Evolutionary conservation across 2,329 filamentous ascomycete species (phyloP).

Genomic region (Bipolaris sorokiniana): DNA sequence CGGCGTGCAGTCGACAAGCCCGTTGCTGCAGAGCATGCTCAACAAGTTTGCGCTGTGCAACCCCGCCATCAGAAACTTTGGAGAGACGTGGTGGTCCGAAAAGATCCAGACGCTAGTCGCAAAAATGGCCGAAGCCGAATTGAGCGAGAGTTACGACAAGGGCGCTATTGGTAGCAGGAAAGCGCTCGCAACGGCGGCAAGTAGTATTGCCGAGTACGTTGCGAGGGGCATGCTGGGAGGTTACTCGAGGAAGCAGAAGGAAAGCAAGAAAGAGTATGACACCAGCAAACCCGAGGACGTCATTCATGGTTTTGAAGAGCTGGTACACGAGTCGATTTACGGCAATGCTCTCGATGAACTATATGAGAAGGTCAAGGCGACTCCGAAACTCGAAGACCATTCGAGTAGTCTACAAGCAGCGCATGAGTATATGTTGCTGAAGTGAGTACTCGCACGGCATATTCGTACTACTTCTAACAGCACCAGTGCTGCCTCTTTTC

Average conservation of each 20-base stretch:
- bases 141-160: slow-evolving; percentile 85
- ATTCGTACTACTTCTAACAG: neutral
- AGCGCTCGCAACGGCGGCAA: slow-evolving; percentile 74
- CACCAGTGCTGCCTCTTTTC: slow-evolving; percentile 70
- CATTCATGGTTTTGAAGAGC: slow-evolving; percentile 68
- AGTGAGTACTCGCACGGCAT: slow-evolving; percentile 58
- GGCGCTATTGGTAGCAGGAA: slow-evolving; percentile 75
- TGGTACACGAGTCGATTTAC: slow-evolving; percentile 70
- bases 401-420: slow-evolving; percentile 67
- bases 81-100: slow-evolving; percentile 52
- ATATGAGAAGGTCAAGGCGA: slow-evolving; percentile 65
- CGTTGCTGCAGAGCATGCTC: slow-evolving; percentile 72
- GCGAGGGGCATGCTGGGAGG: slow-evolving; percentile 71
- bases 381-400: slow-evolving; percentile 68
- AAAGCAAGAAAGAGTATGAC: slow-evolving; percentile 60
- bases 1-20: slow-evolving; percentile 60
- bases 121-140: slow-evolving; percentile 66
- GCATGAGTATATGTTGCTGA: slow-evolving; percentile 72
- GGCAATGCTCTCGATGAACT: slow-evolving; percentile 70
- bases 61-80: slow-evolving; percentile 69
- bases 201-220: slow-evolving; percentile 72
- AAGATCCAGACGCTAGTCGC: slow-evolving; percentile 48
- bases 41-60: slow-evolving; percentile 68
- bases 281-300: slow-evolving; percentile 65
- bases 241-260: slow-evolving; percentile 52